Conservation (phyloP, 225 moss, liverwort and hornwort genomes). For the Sphagnum contortum region DNA sequence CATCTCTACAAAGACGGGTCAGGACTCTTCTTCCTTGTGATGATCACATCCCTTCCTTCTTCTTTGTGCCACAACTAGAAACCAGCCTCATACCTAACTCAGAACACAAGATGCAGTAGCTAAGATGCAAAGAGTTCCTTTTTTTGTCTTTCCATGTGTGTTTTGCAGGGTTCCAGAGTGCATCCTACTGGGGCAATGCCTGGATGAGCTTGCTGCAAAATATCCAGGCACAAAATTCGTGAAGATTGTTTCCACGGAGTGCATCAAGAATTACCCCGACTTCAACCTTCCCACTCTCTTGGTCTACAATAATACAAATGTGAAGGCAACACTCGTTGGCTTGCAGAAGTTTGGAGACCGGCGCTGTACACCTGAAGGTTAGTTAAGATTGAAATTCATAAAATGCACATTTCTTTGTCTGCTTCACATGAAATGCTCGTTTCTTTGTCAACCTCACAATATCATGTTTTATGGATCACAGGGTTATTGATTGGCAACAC, state of each 20-base stretch:
- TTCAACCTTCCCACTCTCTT: slow-evolving; percentile 87
- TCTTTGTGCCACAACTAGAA: background rate
- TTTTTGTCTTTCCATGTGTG: too few relatives aligned
- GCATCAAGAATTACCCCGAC: slow-evolving; percentile 95
- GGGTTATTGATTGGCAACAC: background rate
- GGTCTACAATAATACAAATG: slow-evolving; percentile 81
- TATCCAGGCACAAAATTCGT: slow-evolving; percentile 96
- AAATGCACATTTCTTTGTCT: too few relatives aligned
- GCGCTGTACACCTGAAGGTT: slow-evolving; percentile 85
- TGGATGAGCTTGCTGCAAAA: slow-evolving; percentile 76
- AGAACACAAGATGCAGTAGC: too few relatives aligned
- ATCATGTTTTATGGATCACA: too few relatives aligned
- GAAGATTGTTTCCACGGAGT: slow-evolving; percentile 95
- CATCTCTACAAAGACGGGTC: slow-evolving; percentile 98
- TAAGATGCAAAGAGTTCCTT: too few relatives aligned
- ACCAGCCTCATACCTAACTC: background rate
- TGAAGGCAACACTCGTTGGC: slow-evolving; percentile 89
- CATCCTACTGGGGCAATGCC: slow-evolving; percentile 68
- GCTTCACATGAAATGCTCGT: background rate
- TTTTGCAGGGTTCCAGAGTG: slow-evolving; percentile 60
- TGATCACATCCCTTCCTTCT: background rate
- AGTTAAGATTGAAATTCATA: background rate
- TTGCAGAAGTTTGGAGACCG: slow-evolving; percentile 80
- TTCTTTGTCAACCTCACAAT: too few relatives aligned
- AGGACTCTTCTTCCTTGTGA: slow-evolving; percentile 11